Conservation (phyloP, 495 filamentous ascomycete genomes). For the Chaetomidium leptoderma region DNA sequence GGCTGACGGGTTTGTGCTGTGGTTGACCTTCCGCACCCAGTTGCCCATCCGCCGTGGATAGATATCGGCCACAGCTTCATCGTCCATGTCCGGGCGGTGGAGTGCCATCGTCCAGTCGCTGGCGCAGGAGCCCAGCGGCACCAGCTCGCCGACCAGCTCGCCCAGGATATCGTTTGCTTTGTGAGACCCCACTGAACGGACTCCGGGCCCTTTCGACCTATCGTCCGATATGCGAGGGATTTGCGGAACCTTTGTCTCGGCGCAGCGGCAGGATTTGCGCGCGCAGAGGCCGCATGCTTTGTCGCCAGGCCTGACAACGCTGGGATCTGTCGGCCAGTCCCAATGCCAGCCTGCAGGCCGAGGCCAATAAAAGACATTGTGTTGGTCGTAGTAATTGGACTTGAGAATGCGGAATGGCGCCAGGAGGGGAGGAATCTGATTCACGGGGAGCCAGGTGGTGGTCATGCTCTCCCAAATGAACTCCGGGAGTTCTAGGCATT, state of each 20-base stretch:
- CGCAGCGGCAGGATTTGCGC: slow-evolving; percentile 21
- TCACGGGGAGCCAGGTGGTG: slow-evolving; percentile 13
- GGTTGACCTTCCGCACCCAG: slow-evolving; percentile 33
- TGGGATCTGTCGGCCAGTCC: slow-evolving; percentile 28
- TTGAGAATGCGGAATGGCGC: slow-evolving; percentile 20
- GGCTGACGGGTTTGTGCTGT: slow-evolving; percentile 22
- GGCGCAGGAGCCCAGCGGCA: slow-evolving; percentile 16
- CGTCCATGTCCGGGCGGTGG: slow-evolving; percentile 24
- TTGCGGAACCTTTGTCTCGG: slow-evolving; percentile 10
- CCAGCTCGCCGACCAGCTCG: slow-evolving; percentile 31
- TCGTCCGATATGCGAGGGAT: slow-evolving; percentile 26
- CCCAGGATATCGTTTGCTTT: slow-evolving; percentile 20
- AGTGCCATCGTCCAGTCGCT: slow-evolving; percentile 26
- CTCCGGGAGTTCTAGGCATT: slow-evolving; percentile 24
- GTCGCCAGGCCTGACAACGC: slow-evolving; percentile 7
- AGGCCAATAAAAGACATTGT: slow-evolving; percentile 15
- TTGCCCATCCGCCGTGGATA: slow-evolving; percentile 27
- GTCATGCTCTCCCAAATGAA: slow-evolving; percentile 27
- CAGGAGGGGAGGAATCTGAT: slow-evolving; percentile 22
- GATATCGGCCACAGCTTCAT: slow-evolving; percentile 28
- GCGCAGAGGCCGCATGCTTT: slow-evolving; percentile 23
- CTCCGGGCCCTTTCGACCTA: slow-evolving; percentile 17
- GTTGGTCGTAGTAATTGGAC: slow-evolving; percentile 17
- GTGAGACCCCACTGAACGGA: slow-evolving; percentile 22
- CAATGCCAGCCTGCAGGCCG: slow-evolving; percentile 22